Evolutionary conservation across 768 basidiomycete genomes (phyloP).

Genomic region (Lepiota venenata): DNA sequence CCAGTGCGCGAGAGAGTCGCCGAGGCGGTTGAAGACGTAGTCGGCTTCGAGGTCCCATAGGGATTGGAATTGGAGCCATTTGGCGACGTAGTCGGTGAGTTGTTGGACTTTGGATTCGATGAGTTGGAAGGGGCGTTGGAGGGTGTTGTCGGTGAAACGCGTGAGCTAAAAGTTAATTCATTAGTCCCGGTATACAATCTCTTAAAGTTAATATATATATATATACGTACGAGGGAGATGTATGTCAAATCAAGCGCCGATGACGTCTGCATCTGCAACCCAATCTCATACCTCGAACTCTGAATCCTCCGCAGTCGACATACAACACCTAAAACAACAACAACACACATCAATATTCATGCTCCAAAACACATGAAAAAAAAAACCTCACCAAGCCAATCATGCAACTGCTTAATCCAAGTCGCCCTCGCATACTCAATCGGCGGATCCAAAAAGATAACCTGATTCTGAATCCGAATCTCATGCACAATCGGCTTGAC

Average conservation of each 20-base stretch:
- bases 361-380: too few relatives aligned
- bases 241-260: slow-evolving; percentile 71
- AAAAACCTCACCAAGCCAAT: slow-evolving; percentile 66
- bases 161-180: slow-evolving; percentile 49
- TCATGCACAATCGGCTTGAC: slow-evolving; percentile 91
- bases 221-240: slow-evolving; percentile 76
- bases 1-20: slow-evolving; percentile 92
- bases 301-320: slow-evolving; percentile 87
- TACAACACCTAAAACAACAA: slow-evolving; percentile 58
- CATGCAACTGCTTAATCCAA: slow-evolving; percentile 88
- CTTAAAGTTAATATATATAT: neutral
- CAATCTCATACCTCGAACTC: slow-evolving; percentile 96
- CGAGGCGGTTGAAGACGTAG: slow-evolving; percentile 92
- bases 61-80: slow-evolving; percentile 99
- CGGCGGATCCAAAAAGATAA: slow-evolving; percentile 97
- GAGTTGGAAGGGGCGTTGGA: slow-evolving; percentile 79
- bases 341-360: slow-evolving; percentile 8
- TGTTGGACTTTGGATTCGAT: slow-evolving; percentile 88
- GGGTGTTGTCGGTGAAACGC: slow-evolving; percentile 65
- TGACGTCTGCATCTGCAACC: slow-evolving; percentile 81
- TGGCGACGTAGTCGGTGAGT: slow-evolving; percentile 87
- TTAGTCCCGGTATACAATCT: slow-evolving; percentile 10
- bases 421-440: slow-evolving; percentile 90
- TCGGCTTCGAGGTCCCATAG: slow-evolving; percentile 98
- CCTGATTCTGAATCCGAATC: slow-evolving; percentile 97